Percentiles rank a stretch among this genome's conserved stretches.
Evolutionary conservation across 257 asterid genomes (phyloP).

Genomic region (Nicotiana paniculata): DNA sequence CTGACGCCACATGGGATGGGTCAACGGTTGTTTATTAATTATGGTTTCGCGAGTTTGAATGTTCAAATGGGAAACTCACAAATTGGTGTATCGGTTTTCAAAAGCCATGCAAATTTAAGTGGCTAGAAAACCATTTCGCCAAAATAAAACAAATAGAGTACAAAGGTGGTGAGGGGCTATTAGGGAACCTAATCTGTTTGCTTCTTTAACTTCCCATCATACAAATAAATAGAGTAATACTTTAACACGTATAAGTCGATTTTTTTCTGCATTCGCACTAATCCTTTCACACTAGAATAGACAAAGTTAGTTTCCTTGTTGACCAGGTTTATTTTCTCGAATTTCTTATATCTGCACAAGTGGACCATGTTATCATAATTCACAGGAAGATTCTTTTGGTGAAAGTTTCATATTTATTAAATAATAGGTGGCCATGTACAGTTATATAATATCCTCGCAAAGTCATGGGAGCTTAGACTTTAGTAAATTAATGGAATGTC

Average conservation of each 20-base stretch:
- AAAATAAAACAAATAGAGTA: too few species aligned
- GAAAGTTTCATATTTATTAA: neutral
- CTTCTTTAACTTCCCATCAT: too few species aligned
- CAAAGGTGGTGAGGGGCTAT: too few species aligned
- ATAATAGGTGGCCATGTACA: neutral
- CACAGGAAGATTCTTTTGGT: neutral
- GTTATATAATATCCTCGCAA: neutral
- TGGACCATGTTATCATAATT: neutral
- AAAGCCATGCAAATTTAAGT: too few species aligned
- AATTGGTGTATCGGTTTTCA: too few species aligned
- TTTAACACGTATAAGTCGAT: neutral
- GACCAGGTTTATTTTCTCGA: neutral
- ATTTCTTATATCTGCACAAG: neutral
- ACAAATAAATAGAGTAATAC: neutral
- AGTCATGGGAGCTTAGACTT: constrained; percentile 7
- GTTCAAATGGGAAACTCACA: too few species aligned
- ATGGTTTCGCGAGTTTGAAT: too few species aligned
- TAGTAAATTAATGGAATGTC: neutral
- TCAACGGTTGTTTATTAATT: too few species aligned
- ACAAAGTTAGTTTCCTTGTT: neutral
- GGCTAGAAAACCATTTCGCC: too few species aligned
- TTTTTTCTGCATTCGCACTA: neutral
- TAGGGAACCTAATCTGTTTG: too few species aligned
- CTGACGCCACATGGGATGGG: too few species aligned
- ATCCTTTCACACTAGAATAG: neutral